phyloP scores from a whole-genome alignment of 2,329 filamentous ascomycete genomes.

The Fusarium continuum region DNA sequence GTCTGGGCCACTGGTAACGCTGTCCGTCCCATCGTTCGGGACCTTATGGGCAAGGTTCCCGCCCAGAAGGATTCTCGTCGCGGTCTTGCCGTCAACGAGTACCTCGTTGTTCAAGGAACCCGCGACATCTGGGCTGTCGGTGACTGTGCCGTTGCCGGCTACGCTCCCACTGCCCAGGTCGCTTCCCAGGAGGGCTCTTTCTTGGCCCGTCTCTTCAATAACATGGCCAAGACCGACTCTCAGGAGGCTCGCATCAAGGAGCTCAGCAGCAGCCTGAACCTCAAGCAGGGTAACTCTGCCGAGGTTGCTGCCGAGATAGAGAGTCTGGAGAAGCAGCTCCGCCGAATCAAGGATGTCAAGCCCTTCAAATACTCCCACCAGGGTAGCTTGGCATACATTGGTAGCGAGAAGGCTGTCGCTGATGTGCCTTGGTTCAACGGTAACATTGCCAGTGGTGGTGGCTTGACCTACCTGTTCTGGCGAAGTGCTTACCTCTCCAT shows the following conservation, averaged over 20 bases:
- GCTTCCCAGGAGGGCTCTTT: conserved; percentile 95
- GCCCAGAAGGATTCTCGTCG: conserved; percentile 95
- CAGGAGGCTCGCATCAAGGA: conserved; percentile 79
- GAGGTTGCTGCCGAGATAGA: conserved; percentile 80
- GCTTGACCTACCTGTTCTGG: conserved; percentile 98
- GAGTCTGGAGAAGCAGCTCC: conserved; percentile 83
- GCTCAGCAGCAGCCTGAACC: conserved; percentile 70
- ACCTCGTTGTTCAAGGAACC: conserved; percentile 95
- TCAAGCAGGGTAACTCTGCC: conserved; percentile 72
- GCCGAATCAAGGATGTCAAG: conserved; percentile 91
- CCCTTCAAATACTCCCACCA: conserved; percentile 99
- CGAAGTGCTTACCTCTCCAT: conserved; percentile 97
- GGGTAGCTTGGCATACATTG: conserved; percentile 96
- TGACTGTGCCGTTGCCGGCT: conserved; percentile 97
- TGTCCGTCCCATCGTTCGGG: conserved; percentile 85
- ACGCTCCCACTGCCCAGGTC: conserved; percentile 96
- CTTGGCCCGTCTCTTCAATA: conserved; percentile 96
- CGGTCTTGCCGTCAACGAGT: conserved; percentile 96
- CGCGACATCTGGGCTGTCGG: conserved; percentile 98
- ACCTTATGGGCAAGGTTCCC: conserved; percentile 90
- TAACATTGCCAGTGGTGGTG: conserved; percentile 92
- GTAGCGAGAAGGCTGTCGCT: conserved; percentile 95
- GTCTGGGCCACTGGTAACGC: conserved; percentile 99
- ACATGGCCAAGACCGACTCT: conserved; percentile 92
- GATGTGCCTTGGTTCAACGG: conserved; percentile 98